phyloP scores from a whole-genome alignment of 805 yeast species.

The Metschnikowia vanudenii region DNA sequence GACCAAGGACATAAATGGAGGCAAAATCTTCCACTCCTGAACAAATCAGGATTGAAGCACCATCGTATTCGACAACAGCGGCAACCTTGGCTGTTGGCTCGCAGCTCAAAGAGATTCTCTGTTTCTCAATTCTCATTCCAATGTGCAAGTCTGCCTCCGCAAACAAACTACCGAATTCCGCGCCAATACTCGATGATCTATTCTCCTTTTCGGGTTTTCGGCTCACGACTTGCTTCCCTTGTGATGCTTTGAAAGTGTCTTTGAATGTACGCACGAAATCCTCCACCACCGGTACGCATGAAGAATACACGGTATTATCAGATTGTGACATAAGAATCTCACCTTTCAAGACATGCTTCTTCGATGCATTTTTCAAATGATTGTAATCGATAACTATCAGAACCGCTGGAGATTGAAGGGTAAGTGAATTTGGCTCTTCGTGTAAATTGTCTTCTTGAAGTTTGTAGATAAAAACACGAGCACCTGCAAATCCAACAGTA shows the following conservation, averaged over 20 bases:
- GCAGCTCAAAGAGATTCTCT: conserved; percentile 77
- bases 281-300: conserved; percentile 73
- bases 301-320: conserved; percentile 63
- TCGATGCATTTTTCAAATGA: conserved; percentile 30
- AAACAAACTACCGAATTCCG: conserved; percentile 42
- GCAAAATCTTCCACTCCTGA: conserved; percentile 33
- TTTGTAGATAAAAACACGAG: conserved; percentile 51
- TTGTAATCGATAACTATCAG: conserved; percentile 54
- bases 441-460: conserved; percentile 40
- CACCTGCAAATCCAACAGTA: conserved; percentile 64
- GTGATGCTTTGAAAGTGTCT: conserved; percentile 41
- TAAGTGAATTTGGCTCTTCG: conserved; percentile 49
- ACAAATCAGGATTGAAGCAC: conserved; percentile 58
- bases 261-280: conserved; percentile 56
- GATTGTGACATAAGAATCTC: conserved; percentile 68
- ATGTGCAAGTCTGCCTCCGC: conserved; percentile 59
- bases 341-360: conserved; percentile 46
- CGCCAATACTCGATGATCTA: conserved; percentile 15
- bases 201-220: conserved; percentile 1
- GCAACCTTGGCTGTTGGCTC: conserved; percentile 93
- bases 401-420: conserved; percentile 74
- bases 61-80: conserved; percentile 73
- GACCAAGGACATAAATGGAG: conserved; percentile 25
- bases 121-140: conserved; percentile 66
- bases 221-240: background rate